phyloP scores from a whole-genome alignment of 306 rosid genomes.

The Castanospermum australe region DNA sequence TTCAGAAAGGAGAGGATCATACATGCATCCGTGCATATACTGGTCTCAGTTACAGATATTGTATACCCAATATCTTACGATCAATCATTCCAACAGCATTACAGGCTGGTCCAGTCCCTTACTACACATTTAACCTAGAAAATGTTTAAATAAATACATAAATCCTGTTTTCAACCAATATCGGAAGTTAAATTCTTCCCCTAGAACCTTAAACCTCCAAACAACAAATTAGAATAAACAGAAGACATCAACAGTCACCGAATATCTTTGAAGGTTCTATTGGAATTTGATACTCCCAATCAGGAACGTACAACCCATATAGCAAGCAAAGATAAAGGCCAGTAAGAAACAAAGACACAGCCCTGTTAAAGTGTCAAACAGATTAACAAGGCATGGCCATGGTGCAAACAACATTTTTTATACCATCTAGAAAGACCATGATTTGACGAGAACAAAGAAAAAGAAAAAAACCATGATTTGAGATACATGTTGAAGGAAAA shows the following conservation, averaged over 20 bases:
- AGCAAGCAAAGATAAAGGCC: constrained; percentile 53
- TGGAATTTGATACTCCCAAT: constrained; percentile 84
- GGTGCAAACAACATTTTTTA: neutral
- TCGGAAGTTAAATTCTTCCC: neutral
- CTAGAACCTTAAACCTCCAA: neutral
- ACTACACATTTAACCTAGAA: constrained; percentile 87
- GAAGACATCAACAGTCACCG: constrained; percentile 50
- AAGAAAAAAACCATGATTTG: no score
- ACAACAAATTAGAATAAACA: neutral
- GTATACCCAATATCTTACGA: constrained; percentile 69
- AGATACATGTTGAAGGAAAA: no score
- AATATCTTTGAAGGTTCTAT: constrained; percentile 43
- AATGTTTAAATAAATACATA: neutral
- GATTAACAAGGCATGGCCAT: neutral
- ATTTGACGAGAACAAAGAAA: no score
- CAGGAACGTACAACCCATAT: constrained; percentile 81
- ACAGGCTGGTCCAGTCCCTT: constrained; percentile 84
- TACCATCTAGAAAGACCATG: neutral
- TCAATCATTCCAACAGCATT: constrained; percentile 92
- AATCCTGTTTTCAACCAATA: constrained; percentile 11
- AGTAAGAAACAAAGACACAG: constrained; percentile 52
- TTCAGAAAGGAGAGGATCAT: constrained; percentile 1
- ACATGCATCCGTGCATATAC: constrained; percentile 75
- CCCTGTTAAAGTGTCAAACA: constrained; percentile 43
- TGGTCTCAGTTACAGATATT: constrained; percentile 66